These are phyloP conservation scores for Ceratocystis cacaofunesta DNA, from an alignment of 2,329 filamentous ascomycete species.

Conservation along the genomic window DNA sequence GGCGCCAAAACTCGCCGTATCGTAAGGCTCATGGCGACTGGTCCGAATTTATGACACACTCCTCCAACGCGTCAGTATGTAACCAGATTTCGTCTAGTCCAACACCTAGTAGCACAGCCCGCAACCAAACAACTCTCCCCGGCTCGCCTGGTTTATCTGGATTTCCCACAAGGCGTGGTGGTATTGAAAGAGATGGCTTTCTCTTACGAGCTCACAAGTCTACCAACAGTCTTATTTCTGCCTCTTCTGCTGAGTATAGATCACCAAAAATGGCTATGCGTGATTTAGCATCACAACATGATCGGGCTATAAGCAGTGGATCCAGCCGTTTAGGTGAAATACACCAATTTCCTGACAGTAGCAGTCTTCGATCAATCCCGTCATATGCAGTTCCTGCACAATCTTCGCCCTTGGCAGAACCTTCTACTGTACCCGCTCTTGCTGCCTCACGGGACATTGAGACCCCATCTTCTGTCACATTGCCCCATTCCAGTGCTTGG, in stretches of 20 bases:
- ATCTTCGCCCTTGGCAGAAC: slow-evolving; percentile 3
- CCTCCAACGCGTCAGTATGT: slow-evolving; percentile 10
- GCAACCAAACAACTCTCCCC: background rate
- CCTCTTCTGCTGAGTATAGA: slow-evolving; percentile 5
- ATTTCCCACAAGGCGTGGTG: background rate
- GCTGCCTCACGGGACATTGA: background rate
- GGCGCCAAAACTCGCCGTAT: slow-evolving; percentile 9
- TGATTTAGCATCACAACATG: background rate
- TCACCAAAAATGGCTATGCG: slow-evolving; percentile 1
- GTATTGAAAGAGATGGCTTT: background rate
- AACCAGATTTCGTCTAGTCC: background rate
- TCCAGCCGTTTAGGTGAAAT: slow-evolving; percentile 2
- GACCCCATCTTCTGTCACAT: background rate
- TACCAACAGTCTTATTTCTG: slow-evolving; percentile 7
- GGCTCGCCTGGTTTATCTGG: background rate
- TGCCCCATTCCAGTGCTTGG: background rate
- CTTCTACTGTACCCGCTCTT: background rate
- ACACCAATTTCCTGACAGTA: background rate
- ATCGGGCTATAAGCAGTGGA: slow-evolving; percentile 1
- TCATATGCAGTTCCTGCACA: background rate
- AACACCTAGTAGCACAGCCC: background rate
- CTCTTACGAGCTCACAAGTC: background rate
- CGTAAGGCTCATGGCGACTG: slow-evolving; percentile 4
- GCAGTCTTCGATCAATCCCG: background rate
- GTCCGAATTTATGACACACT: background rate